phyloP scores from a whole-genome alignment of 345 rosid genomes.

The Litchi chinensis region DNA sequence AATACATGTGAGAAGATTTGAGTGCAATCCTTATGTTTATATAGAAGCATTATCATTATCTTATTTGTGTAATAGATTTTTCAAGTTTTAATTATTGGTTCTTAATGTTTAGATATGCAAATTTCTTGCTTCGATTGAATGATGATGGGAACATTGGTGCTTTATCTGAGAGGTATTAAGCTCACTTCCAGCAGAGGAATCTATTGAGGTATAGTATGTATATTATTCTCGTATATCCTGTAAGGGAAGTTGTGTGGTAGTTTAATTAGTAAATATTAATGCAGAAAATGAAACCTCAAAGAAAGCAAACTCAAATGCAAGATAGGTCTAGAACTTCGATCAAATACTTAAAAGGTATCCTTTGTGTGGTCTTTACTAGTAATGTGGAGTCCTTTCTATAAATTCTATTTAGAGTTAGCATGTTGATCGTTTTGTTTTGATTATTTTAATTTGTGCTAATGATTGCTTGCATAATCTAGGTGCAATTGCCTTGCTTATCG shows the following conservation, averaged over 20 bases:
- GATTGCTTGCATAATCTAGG: no score
- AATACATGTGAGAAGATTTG: not conserved
- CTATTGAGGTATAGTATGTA: conserved; percentile 67
- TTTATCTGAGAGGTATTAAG: conserved; percentile 49
- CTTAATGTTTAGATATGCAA: no score
- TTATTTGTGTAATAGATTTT: not conserved
- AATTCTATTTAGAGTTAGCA: no score
- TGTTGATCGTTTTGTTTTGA: no score
- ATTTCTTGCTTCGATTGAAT: no score
- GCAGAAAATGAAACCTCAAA: not conserved
- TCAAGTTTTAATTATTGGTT: not conserved
- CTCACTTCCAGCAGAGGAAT: conserved; percentile 81
- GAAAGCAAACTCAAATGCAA: not conserved
- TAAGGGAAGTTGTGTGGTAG: not conserved
- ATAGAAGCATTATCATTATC: not conserved
- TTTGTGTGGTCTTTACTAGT: not conserved
- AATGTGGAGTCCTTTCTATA: not conserved
- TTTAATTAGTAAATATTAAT: not conserved
- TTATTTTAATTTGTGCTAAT: no score
- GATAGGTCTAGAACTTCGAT: not conserved
- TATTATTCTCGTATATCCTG: not conserved
- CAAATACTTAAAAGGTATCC: not conserved
- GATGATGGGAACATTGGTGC: no score
- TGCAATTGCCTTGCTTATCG: no score
- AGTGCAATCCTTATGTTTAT: not conserved